phyloP scores from a whole-genome alignment of 192 early-diverging fungal genomes.

The Coemansia javaensis region DNA sequence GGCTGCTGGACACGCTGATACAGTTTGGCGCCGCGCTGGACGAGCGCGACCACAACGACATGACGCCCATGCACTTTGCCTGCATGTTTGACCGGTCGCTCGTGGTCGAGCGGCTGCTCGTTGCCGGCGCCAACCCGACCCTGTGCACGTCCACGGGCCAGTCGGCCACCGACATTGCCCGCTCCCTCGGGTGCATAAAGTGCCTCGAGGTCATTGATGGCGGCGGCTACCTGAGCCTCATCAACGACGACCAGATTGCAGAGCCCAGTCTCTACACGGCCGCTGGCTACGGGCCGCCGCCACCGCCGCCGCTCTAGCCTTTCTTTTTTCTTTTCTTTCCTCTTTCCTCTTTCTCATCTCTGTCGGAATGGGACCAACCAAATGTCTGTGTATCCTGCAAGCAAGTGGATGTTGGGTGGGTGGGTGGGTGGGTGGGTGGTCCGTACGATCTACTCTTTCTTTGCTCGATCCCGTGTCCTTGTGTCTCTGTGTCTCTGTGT shows the following conservation, averaged over 20 bases:
- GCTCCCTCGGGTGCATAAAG: constrained; percentile 5
- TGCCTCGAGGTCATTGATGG: constrained; percentile 27
- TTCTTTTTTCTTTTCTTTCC: constrained; percentile 2
- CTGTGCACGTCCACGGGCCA: constrained; percentile 10
- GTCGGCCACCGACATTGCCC: constrained; percentile 33
- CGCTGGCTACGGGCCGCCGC: too few species aligned
- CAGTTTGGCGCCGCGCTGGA: constrained; percentile 50
- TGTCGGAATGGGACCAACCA: too few species aligned
- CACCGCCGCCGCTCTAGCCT: background rate
- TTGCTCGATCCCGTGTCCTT: too few species aligned
- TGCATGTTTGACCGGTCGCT: constrained; percentile 50
- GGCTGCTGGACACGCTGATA: constrained; percentile 46
- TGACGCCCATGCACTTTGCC: constrained; percentile 70
- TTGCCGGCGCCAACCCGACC: constrained; percentile 51
- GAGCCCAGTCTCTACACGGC: constrained; percentile 8
- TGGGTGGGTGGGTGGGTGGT: too few species aligned
- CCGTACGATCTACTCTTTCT: too few species aligned
- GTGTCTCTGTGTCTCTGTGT: too few species aligned
- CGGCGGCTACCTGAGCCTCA: constrained; percentile 39
- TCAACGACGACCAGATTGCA: constrained; percentile 32
- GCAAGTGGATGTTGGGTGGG: too few species aligned
- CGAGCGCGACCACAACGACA: constrained; percentile 57
- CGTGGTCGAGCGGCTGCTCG: constrained; percentile 54
- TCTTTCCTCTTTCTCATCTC: background rate
- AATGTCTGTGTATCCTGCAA: too few species aligned